These are phyloP conservation scores for Malus hybrid DNA, from an alignment of 331 rosid species.

Conservation along the genomic window DNA sequence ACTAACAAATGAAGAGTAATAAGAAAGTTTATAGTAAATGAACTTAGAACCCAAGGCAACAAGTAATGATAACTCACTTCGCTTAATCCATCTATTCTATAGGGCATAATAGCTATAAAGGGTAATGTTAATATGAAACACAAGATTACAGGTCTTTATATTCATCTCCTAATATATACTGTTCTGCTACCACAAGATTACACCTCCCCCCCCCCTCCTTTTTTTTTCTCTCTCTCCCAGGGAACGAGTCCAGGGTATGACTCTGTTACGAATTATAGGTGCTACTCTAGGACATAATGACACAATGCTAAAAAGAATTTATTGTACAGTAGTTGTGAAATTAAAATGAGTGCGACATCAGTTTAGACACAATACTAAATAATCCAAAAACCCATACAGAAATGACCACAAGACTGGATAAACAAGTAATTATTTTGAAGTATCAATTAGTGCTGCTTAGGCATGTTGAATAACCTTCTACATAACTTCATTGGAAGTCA, in stretches of 20 bases:
- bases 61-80: background rate
- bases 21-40: background rate
- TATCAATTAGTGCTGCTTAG: background rate
- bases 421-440: background rate
- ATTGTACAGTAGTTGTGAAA: background rate
- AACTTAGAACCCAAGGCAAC: background rate
- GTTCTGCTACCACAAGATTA: background rate
- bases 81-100: background rate
- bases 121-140: background rate
- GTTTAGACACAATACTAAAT: background rate
- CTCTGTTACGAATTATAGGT: background rate
- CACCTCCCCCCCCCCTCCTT: background rate
- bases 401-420: background rate
- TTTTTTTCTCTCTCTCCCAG: background rate
- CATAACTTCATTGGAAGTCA: background rate
- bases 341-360: background rate
- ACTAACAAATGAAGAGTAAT: background rate
- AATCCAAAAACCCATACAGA: background rate
- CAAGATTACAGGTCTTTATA: background rate
- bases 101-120: background rate
- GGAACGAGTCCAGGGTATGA: background rate
- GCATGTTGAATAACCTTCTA: background rate
- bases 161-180: background rate
- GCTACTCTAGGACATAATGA: background rate
- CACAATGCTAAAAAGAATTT: background rate